Evolutionary conservation across 352 stramenopile genomes (phyloP), one percentile per base, ranked within the genome.

Genomic region (Globisporangium paddicum): DNA sequence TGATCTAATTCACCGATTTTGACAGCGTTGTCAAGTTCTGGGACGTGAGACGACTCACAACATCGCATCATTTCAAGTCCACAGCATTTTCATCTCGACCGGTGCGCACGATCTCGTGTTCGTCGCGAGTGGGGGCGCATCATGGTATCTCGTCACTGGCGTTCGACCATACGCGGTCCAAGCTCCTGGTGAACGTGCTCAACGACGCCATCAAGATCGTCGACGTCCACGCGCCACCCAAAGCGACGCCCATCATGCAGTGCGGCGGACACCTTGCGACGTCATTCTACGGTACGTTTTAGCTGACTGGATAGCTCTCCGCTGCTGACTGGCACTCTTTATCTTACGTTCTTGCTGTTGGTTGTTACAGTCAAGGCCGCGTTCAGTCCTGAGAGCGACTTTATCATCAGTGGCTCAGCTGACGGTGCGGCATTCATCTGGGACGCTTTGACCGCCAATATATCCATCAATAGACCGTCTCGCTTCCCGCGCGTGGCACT

Each of bases 331-430:
- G 0, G 3, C 26, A 18, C 9, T 14, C 13, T 26, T 25, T 9
- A 25, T 18, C 5, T 21, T 2, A 16, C 45, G n/a, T 10, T 16
- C 9, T 47, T 62, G 13, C 19, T 42, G 18, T 16, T 26, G 28
- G 9, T 3, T 23, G 6, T 38, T 59, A 10, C 44, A 80, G 72
- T 73, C 28, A 88, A 84, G 58, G 61, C 73, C 18, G 51, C 67
- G 18, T 87, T 89, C 56, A 89, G 75, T 58, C 79, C 79, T 1
- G 70, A 86, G 54, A 70, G 74, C 56, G 58, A 89, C 40, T 89
- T 87, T 34, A 72, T 89, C 50, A 67, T 76, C 41, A 69, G 71
- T 23, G 68, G 77, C 40, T 91, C 81, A 1, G 68, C 63, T 0
- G 79, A 89, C 23, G 75, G 77, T 8, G 48, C 69, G 13, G 75